Percentiles rank a stretch among this genome's conserved stretches.
phyloP scores from a whole-genome alignment of 805 yeast species.

The Candida boleticola region DNA sequence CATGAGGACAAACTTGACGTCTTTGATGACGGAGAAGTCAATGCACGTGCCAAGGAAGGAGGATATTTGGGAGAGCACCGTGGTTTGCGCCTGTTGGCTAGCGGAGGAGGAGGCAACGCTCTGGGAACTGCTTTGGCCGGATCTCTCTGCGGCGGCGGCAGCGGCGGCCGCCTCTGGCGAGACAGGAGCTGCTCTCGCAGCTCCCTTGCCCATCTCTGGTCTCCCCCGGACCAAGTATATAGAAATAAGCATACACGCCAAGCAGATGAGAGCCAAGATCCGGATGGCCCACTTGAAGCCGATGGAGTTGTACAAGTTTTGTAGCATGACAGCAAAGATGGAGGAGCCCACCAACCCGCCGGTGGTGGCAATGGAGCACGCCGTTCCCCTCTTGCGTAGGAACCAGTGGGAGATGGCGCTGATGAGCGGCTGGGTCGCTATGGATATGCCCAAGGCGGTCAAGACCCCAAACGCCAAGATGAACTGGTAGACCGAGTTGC shows the following conservation, averaged over 20 bases:
- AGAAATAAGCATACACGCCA: constrained; percentile 26
- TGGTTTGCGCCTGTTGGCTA: background rate
- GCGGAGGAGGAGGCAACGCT: background rate
- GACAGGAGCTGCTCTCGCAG: too few species aligned
- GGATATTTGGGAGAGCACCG: background rate
- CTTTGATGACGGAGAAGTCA: constrained; percentile 40
- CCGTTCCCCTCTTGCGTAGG: constrained; percentile 39
- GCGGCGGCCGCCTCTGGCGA: too few species aligned
- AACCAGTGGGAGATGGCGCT: constrained; percentile 48
- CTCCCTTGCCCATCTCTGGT: too few species aligned
- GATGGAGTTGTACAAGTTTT: constrained; percentile 43
- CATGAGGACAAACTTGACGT: constrained; percentile 41
- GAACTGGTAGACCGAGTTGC: constrained; percentile 47
- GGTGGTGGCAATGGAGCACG: constrained; percentile 44
- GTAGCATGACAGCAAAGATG: constrained; percentile 52
- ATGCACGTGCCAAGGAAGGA: background rate
- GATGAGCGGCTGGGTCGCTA: constrained; percentile 44
- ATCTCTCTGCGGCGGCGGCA: background rate
- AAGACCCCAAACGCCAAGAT: constrained; percentile 52
- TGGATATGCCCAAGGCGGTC: constrained; percentile 42
- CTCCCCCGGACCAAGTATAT: background rate
- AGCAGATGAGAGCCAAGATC: constrained; percentile 45
- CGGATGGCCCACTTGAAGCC: constrained; percentile 58
- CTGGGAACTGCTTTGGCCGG: background rate
- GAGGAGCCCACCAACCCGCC: constrained; percentile 57